Conservation (phyloP, 2,329 filamentous ascomycete genomes). For the Pyrenophora graminea region DNA sequence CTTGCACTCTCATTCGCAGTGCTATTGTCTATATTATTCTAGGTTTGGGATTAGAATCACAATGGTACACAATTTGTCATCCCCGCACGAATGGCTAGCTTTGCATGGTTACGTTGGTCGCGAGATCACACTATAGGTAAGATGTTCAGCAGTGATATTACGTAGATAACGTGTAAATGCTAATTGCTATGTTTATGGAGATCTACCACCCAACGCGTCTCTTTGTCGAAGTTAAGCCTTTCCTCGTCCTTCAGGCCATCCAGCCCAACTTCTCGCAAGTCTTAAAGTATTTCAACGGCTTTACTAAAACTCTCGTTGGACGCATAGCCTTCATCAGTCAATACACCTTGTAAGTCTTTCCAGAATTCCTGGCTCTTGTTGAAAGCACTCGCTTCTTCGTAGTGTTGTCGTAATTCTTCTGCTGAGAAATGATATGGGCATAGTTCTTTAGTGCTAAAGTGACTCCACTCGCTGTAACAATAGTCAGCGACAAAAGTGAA, state of each 20-base stretch:
- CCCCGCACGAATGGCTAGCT: too few species aligned
- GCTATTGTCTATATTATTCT: too few species aligned
- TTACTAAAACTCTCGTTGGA: conserved; percentile 24
- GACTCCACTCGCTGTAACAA: conserved; percentile 27
- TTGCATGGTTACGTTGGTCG: too few species aligned
- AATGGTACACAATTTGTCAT: too few species aligned
- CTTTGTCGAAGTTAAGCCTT: conserved; percentile 18
- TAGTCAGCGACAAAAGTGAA: conserved; percentile 13
- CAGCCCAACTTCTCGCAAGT: conserved; percentile 21
- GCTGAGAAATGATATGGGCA: conserved; percentile 34
- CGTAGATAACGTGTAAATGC: conserved; percentile 52
- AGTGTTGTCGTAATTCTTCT: conserved; percentile 27
- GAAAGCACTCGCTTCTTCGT: conserved; percentile 27
- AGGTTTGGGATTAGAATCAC: too few species aligned
- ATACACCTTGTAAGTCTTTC: conserved; percentile 23
- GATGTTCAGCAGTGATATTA: too few species aligned
- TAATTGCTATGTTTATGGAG: conserved; percentile 3
- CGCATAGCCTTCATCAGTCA: conserved; percentile 33
- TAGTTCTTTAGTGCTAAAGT: conserved; percentile 24
- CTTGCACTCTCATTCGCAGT: too few species aligned
- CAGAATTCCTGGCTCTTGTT: conserved; percentile 34
- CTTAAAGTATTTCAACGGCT: conserved; percentile 21
- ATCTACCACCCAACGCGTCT: conserved; percentile 19
- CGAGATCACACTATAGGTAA: too few species aligned
- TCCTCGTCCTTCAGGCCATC: conserved; percentile 15